Percentiles rank a stretch among this genome's conserved stretches.
Evolutionary conservation across 83 land plant genomes (phyloP).

Genomic region (Larix sibirica): DNA sequence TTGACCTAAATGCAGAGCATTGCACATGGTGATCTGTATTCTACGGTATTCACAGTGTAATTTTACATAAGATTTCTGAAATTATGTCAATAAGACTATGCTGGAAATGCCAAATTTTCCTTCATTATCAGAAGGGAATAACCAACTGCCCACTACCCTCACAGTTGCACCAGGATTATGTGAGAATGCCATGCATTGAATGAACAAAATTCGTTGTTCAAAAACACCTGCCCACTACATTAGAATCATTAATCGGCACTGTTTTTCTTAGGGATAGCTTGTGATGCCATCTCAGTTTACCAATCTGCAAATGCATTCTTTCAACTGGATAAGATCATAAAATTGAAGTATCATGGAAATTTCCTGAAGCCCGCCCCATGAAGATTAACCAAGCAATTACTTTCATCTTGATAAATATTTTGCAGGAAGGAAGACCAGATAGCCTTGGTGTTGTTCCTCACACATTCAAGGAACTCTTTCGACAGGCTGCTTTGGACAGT

Average conservation of each 20-base stretch:
- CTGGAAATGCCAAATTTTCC: background rate
- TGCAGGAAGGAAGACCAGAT: constrained; percentile 75
- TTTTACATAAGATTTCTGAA: too few relatives aligned
- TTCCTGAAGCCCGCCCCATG: background rate
- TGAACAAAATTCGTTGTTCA: too few relatives aligned
- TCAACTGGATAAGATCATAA: background rate
- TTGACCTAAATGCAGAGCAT: background rate
- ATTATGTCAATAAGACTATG: too few relatives aligned
- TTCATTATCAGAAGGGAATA: background rate
- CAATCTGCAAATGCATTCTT: background rate
- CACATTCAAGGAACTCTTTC: constrained; percentile 66
- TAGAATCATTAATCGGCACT: background rate
- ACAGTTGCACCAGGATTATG: background rate
- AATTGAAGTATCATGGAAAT: background rate
- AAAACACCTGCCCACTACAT: background rate
- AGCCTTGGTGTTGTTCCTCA: constrained; percentile 80
- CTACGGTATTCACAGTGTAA: background rate
- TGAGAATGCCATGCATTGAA: too few relatives aligned
- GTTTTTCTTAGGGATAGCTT: background rate
- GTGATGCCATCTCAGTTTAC: background rate
- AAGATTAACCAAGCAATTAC: background rate
- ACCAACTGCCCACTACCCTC: background rate
- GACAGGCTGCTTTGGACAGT: constrained; percentile 37
- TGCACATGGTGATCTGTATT: background rate
- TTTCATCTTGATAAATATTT: background rate